Evolutionary conservation across 805 yeast species (phyloP), one percentile per base, ranked within the genome.

Genomic region (Barnettozyma sp.): DNA sequence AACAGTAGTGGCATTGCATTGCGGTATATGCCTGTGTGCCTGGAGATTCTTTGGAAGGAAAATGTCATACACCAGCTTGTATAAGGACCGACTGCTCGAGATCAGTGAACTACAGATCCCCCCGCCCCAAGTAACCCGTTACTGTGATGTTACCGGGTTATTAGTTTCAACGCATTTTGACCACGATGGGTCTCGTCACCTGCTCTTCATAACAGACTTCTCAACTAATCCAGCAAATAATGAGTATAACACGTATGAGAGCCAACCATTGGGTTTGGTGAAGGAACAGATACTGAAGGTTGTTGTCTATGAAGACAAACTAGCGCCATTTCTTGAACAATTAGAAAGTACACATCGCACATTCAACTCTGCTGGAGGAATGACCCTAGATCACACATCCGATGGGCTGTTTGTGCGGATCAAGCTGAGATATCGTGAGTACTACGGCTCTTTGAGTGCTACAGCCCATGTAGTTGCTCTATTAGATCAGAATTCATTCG

Each of bases 361-460:
- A n/a, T n/a, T n/a, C n/a, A n/a, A n/a, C n/a, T n/a, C n/a, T n/a
- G n/a, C n/a, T n/a, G n/a, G n/a, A n/a, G n/a, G n/a, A n/a, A n/a
- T n/a, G n/a, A n/a, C n/a, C n/a, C n/a, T n/a, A n/a, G 30, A 33
- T 8, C 17, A 21, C 7, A 18, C 26, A 8, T 15, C 33, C 8
- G 11, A 36, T 7, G 50, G 34, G 4, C 15, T 48, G 2, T 44
- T 46, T 22, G 30, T 42, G 9, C 33, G 27, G 14, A 29, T 39
- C 13, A 22, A 35, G 10, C 15, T 38, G 7, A 44, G 33, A 19
- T 12, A 44, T 16, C 46, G 42, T 13, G 12, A 18, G 10, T 44
- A 31, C 15, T 19, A 27, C 11, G 20, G 22, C 12, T 13, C 14
- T 2, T n/a, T 47, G 12, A 46, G 41, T n/a, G 41, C 45, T 4